Evolutionary conservation across 2,329 filamentous ascomycete genomes (phyloP), one percentile per base, ranked within the genome.

Genomic region (Ophiostoma novo-ulmi): DNA sequence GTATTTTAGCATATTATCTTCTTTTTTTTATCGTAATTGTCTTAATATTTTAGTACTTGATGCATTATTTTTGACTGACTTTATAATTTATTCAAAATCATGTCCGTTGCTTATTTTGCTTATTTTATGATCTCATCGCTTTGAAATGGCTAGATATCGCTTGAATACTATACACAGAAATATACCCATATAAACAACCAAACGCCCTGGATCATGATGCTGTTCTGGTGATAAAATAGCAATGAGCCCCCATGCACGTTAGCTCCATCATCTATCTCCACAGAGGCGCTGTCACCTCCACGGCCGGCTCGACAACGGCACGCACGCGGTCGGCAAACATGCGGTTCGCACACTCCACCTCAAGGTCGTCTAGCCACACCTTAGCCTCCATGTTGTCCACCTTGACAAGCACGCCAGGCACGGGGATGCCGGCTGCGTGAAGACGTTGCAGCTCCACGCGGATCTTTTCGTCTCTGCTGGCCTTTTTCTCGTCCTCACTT

Each of bases 361-460:
- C 93, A 64, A 98, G 80, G 75, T 91, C 88, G 83, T 98, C 95
- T 55, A 99, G 82, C 94, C 94, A 98, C 7, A 99, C 90, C 73
- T 88, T 91, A 7, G 94, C 95, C 69, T 90, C 84, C 80, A 93
- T 90, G 81, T 92, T 95, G 76, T 98, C 94, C 4, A 97, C 90
- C 76, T 87, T 89, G 80, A 99, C 93, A 73, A 90, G 87, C 20
- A 99, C 84, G 0, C 94, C 95, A 0, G 95, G 95, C 0, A 97
- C 93, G 0, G 94, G 93, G 41, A 98, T 94, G 2, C 94, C 94
- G 31, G 96, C 82, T 73, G 87, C 88, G 76, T 96, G 92, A 67
- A 97, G 83, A 17, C 94, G 84, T 72, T 91, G 88, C 20, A 97
- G 83, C 79, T 97, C 94, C 72, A 86, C 83, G 73, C 86, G 82